Conservation (phyloP, 345 rosid species). For the Syzygium aromaticum region DNA sequence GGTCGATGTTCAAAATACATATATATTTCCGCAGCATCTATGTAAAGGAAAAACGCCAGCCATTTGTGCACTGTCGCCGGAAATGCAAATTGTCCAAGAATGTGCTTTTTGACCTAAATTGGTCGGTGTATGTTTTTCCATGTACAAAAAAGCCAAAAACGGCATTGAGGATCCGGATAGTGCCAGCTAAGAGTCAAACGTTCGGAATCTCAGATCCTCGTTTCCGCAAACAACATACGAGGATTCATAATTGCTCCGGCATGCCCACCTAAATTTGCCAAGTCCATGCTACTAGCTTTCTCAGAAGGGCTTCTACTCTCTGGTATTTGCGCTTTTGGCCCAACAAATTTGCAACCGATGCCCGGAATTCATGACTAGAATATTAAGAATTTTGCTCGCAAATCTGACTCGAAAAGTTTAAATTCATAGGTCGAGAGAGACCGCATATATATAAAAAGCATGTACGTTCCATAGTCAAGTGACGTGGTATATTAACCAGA, state of each 20-base stretch:
- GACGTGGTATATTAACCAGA: neutral
- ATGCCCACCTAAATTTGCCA: neutral
- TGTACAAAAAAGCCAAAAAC: neutral
- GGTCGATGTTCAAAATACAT: no score
- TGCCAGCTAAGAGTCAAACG: neutral
- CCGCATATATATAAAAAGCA: fast-evolving
- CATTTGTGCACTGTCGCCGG: no score
- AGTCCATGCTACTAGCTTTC: neutral
- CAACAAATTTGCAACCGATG: neutral
- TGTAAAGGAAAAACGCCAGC: no score
- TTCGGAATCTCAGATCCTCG: neutral
- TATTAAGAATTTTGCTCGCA: neutral
- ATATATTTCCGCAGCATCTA: no score
- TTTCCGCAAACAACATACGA: neutral
- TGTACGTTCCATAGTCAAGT: neutral
- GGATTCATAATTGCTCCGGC: neutral
- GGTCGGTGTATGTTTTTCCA: neutral
- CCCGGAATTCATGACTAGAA: neutral
- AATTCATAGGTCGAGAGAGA: neutral
- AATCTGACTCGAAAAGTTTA: neutral
- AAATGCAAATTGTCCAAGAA: no score
- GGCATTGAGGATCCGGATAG: neutral
- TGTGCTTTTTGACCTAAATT: neutral
- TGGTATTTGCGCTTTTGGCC: neutral
- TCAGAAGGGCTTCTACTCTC: neutral